Evolutionary conservation across 495 filamentous ascomycete species (phyloP).

Genomic region (Darksidea phi): DNA sequence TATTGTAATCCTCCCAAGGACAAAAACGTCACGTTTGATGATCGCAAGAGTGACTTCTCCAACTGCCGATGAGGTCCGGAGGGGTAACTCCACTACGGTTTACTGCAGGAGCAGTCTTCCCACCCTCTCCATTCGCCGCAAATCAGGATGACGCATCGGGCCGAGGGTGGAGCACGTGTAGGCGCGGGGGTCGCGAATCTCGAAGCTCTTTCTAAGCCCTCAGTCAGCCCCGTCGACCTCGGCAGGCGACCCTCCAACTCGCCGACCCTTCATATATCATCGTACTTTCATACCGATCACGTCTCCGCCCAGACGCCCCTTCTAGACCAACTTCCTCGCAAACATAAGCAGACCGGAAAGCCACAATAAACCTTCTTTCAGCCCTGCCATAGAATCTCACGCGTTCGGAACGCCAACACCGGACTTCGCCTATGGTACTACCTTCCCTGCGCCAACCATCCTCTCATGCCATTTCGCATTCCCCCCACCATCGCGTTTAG

Average conservation of each 20-base stretch:
- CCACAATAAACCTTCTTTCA: constrained; percentile 32
- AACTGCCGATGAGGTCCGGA: constrained; percentile 30
- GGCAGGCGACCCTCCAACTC: neutral
- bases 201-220: constrained; percentile 27
- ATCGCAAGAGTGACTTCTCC: neutral
- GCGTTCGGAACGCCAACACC: constrained; percentile 8
- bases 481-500: neutral
- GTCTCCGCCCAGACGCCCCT: neutral
- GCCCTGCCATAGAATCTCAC: constrained; percentile 26
- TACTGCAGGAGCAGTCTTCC: neutral
- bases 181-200: neutral
- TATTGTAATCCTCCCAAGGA: neutral
- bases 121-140: neutral
- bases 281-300: neutral
- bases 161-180: constrained; percentile 9
- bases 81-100: constrained; percentile 10
- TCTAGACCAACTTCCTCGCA: neutral
- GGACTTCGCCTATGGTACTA: constrained; percentile 29
- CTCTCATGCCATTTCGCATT: neutral
- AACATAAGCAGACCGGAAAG: neutral
- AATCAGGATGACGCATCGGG: constrained; percentile 4
- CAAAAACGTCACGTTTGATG: constrained; percentile 5
- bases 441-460: neutral
- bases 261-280: neutral
- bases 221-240: constrained; percentile 5